Evolutionary conservation across 2,329 filamentous ascomycete species (phyloP).

Genomic region (Lasiodiplodia theobromae): DNA sequence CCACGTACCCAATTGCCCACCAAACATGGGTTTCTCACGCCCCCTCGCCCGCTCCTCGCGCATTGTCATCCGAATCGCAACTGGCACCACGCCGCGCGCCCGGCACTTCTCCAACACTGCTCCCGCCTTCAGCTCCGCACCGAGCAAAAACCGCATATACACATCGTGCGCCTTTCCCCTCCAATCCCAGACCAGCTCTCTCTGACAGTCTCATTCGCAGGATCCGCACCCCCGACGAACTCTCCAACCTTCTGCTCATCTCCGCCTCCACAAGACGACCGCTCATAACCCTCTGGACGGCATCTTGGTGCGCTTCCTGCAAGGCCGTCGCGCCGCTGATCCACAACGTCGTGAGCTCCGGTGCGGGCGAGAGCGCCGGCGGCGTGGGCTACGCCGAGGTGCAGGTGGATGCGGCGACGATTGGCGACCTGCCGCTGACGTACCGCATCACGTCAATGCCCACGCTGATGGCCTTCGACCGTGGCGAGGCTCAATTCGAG

Average conservation of each 20-base stretch:
- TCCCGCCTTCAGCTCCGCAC: not conserved
- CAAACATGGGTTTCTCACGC: conserved; percentile 8
- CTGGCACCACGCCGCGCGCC: not conserved
- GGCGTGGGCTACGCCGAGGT: conserved; percentile 58
- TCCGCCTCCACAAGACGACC: conserved; percentile 53
- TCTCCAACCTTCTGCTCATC: conserved; percentile 56
- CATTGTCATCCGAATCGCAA: conserved; percentile 1
- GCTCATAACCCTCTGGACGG: conserved; percentile 59
- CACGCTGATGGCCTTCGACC: conserved; percentile 58
- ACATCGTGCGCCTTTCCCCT: conserved; percentile 3
- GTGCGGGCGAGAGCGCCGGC: conserved; percentile 53
- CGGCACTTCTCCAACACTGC: conserved; percentile 2
- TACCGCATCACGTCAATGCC: conserved; percentile 58
- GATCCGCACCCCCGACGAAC: conserved; percentile 56
- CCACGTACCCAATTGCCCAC: not conserved
- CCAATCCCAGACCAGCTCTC: not conserved
- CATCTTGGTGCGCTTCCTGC: conserved; percentile 56
- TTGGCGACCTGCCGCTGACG: conserved; percentile 50
- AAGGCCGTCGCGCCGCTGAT: conserved; percentile 52
- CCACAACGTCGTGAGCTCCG: conserved; percentile 48
- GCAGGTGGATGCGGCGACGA: conserved; percentile 54
- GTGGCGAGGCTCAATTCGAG: conserved; percentile 57
- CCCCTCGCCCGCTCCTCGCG: conserved; percentile 5
- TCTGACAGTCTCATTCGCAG: not conserved
- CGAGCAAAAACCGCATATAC: conserved; percentile 27